A percentile compares a stretch with the other conserved stretches of the same genome.
phyloP scores from a whole-genome alignment of 1,284 basidiomycete species.

The Leccinum pallidistipes region DNA sequence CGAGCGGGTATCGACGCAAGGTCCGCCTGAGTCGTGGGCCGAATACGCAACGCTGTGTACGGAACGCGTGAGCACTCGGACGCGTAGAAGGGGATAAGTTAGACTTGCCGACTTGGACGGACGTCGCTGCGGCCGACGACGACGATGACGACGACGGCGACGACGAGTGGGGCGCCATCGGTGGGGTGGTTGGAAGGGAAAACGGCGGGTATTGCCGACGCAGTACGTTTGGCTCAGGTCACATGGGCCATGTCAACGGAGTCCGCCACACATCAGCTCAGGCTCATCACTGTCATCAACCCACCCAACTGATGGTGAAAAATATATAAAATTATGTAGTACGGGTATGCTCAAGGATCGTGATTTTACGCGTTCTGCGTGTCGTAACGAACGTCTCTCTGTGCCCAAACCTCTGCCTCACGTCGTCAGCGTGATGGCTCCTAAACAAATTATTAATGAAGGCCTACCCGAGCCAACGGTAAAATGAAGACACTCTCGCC shows the following conservation, averaged over 20 bases:
- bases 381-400: conserved; percentile 31
- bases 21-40: conserved; percentile 85
- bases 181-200: conserved; percentile 27
- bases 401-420: conserved; percentile 3
- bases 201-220: conserved; percentile 33
- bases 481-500: conserved; percentile 13
- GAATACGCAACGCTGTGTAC: conserved; percentile 81
- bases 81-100: neutral
- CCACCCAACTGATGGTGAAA: conserved; percentile 6
- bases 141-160: conserved; percentile 24
- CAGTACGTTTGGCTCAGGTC: conserved; percentile 20
- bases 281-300: neutral
- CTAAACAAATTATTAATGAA: neutral
- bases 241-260: conserved; percentile 19
- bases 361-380: conserved; percentile 23
- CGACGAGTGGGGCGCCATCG: conserved; percentile 65
- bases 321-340: conserved; percentile 37
- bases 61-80: conserved; percentile 8
- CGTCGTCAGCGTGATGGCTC: conserved; percentile 12
- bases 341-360: conserved; percentile 40
- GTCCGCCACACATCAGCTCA: conserved; percentile 8
- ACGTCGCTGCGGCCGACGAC: conserved; percentile 63
- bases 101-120: conserved; percentile 82
- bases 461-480: conserved; percentile 18
- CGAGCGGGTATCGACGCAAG: conserved; percentile 84